Percentiles rank a stretch among this genome's conserved stretches.
Evolutionary conservation across 2,329 filamentous ascomycete genomes (phyloP).

Genomic region (Davidsoniella australis): DNA sequence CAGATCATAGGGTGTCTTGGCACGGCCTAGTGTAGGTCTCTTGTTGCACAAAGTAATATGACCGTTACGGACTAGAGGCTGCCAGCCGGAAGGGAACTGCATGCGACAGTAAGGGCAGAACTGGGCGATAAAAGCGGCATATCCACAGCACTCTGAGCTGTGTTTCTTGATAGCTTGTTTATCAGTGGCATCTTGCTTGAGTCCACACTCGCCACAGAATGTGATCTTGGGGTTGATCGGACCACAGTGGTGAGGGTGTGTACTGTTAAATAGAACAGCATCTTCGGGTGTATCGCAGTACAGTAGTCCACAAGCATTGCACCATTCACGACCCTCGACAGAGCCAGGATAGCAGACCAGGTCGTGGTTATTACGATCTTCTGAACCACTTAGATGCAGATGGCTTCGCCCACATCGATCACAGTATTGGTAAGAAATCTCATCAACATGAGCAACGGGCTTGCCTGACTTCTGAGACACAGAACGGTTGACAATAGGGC

Average conservation of each 20-base stretch:
- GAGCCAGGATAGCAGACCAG: constrained; percentile 14
- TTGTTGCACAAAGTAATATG: constrained; percentile 10
- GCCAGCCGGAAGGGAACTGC: background rate
- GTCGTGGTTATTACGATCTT: constrained; percentile 15
- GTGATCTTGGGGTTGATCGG: background rate
- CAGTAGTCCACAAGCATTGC: constrained; percentile 13
- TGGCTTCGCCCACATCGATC: constrained; percentile 17
- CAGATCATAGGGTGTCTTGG: constrained; percentile 9
- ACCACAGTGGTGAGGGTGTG: constrained; percentile 14
- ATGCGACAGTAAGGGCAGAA: constrained; percentile 16
- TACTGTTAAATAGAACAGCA: constrained; percentile 4
- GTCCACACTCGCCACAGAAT: constrained; percentile 14
- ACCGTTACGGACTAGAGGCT: background rate
- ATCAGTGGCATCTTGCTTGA: constrained; percentile 1
- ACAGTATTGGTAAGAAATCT: constrained; percentile 15
- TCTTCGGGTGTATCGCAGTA: constrained; percentile 11
- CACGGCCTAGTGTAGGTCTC: background rate
- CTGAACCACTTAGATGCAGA: constrained; percentile 4
- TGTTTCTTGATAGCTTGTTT: constrained; percentile 12
- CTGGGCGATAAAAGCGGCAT: constrained; percentile 11
- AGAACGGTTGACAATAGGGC: background rate
- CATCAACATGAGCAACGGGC: constrained; percentile 8
- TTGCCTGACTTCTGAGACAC: background rate
- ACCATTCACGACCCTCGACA: constrained; percentile 13
- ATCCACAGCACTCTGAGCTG: constrained; percentile 13